A percentile compares a stretch with the other conserved stretches of the same genome.
Evolutionary conservation across 1,284 basidiomycete species (phyloP).

Genomic region (Microbotryum intermedium): DNA sequence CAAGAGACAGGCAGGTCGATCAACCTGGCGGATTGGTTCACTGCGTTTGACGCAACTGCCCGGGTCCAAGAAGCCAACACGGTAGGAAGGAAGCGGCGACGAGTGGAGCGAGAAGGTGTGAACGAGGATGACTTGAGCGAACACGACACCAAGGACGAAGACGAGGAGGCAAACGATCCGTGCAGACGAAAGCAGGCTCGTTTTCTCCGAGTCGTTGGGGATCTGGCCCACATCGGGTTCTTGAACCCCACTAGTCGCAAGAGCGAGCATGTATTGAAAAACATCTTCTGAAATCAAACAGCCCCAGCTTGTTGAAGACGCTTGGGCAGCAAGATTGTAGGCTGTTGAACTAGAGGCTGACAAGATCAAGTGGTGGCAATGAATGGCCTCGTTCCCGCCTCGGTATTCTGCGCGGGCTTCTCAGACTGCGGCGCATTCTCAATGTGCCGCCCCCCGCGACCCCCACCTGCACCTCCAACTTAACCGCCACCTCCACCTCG

Average conservation of each 20-base stretch:
- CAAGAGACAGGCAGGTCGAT: conserved; percentile 29
- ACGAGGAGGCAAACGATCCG: conserved; percentile 10
- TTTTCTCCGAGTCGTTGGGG: conserved; percentile 30
- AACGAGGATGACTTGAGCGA: no score
- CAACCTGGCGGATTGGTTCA: conserved; percentile 34
- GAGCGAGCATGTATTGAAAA: conserved; percentile 32
- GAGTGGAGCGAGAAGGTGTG: no score
- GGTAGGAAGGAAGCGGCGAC: no score
- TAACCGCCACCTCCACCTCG: neutral
- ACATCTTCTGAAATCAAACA: conserved; percentile 24
- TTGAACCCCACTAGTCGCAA: conserved; percentile 31
- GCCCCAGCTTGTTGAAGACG: no score
- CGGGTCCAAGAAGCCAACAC: no score
- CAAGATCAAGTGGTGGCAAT: no score
- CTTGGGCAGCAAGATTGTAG: no score
- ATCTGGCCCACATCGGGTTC: conserved; percentile 30
- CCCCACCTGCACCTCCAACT: neutral
- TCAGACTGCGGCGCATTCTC: no score
- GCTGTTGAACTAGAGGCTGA: no score
- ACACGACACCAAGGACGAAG: conserved; percentile 50
- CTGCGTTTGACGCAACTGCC: conserved; percentile 20
- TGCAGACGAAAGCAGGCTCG: conserved; percentile 26
- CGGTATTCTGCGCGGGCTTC: no score
- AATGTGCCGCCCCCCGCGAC: no score
- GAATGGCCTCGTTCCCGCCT: no score